Base-by-base conservation (phyloP, 2,329 filamentous ascomycete species). In the Cytospora paraplurivora region DNA sequence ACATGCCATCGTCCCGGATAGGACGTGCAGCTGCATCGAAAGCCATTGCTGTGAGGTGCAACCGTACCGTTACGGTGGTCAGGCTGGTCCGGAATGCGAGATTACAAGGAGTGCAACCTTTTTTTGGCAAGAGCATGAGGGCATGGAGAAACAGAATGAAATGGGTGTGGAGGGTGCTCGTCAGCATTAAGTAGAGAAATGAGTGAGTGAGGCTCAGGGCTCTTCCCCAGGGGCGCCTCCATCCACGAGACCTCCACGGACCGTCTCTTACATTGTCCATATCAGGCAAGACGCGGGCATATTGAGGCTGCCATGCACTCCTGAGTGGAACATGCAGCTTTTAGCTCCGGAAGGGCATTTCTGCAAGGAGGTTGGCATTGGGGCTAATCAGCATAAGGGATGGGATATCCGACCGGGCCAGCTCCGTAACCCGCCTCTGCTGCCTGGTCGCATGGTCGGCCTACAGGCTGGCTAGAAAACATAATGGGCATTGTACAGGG, bases 401-500 rank as follows among this genome's bases (percentile, higher is more conserved):
- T 19, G 27, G 17, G 4, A 17, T 17, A 5, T 5, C 27, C 27
- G 32, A 21, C 35, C 37, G 27, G 35, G 61, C 51, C 34, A 57
- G 50, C 55, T 53, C 47, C 32, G 8, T 44, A 32, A 15, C 27
- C 17, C 17, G 37, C 2, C 32, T 32, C 35, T 59, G 49, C 33
- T 56, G 61, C 61, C 41, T 34, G 33, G 51, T 49, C 41, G 56
- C 37, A 55, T 63, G 50, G 55, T n/a, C n/a, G 35, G 49, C 37
- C 47, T 52, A 19, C 8, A 32, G n/a, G 19, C n/a, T 34, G 33
- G 33, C 41, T n/a, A 47, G 34, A 37, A 19, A 27, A 27, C n/a
- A n/a, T 27, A 17, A 47, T 49, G 37, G 32, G 27, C 51, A 19
- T 50, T 8, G 52, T 37, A 13, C 15, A 17, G 13, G 17, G 19